Base-by-base conservation (phyloP, 306 rosid genomes). In the Malus sylvestris region DNA sequence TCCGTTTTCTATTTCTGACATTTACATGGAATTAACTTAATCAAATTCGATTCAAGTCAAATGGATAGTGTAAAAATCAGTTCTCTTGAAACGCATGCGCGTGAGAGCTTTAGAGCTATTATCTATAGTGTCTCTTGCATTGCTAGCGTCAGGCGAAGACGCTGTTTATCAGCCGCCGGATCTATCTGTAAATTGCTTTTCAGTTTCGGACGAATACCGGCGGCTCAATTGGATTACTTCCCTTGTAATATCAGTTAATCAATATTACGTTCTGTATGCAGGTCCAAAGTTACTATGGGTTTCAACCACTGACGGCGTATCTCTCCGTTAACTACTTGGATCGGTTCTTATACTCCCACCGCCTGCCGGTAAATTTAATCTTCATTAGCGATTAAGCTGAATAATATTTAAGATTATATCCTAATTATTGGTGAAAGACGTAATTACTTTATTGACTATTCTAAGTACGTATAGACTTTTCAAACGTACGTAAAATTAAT, bases 321-420 rank as follows among this genome's bases (percentile, higher is more conserved):
- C 99, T 96, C 59, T 70, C 99, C 85, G 90, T 96, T 75, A 96
- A 96, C 81, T 96, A 96, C 82, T 76, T 96, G 87, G 99, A 96
- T 85, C 98, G 99, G 73, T 92, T 89, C 76, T 78, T 96, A 70
- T 81, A 90, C 77, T 88, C 88, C 76, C 91, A 90, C 81, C 88
- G 78, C 14, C 83, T 96, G 88, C 99, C 98, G 87, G 99, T 96
- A 80, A 87, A 89, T 61, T 79, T 76, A 38, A 23, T 73, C 58
- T 73, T 57, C 30, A 27, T 73, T 45, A 15, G 25, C 57, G 44
- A 10, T 9, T 60, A 57, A 8, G 9, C 20, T 6, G 32, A 61
- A 46, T 46, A 46, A 58, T 58, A 13, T 22, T 58, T 27, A 58
- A 58, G 15, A 58, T 22, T 58, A 59, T 22, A 59, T 23, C 32